These are phyloP conservation scores for Apiotrichum akiyoshidainum DNA, from an alignment of 1,284 basidiomycete genomes.

Conservation along the genomic window DNA sequence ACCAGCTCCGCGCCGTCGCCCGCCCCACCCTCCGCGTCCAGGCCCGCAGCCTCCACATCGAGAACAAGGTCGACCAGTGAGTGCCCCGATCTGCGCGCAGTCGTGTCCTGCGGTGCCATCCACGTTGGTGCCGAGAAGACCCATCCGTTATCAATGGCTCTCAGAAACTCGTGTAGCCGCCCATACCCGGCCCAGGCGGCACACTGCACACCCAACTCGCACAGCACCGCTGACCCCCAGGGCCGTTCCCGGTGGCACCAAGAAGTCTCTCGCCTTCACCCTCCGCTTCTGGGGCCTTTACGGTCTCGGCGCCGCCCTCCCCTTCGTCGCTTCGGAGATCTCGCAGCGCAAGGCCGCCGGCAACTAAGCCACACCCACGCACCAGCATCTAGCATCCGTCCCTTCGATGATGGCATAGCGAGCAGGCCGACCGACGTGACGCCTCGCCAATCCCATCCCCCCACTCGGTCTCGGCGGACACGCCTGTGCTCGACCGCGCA, in stretches of 20 bases:
- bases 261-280: background rate
- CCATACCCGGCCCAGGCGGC: background rate
- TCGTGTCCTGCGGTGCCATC: too few species aligned
- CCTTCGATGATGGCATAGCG: too few species aligned
- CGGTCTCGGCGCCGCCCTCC: slow-evolving; percentile 1
- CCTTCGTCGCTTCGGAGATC: slow-evolving; percentile 2
- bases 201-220: background rate
- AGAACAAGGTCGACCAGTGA: slow-evolving; percentile 8
- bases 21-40: slow-evolving; percentile 3
- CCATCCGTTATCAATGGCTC: too few species aligned
- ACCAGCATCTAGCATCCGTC: background rate
- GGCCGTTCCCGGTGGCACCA: slow-evolving; percentile 6
- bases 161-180: too few species aligned
- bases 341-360: background rate
- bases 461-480: too few species aligned
- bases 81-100: background rate
- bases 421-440: too few species aligned
- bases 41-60: slow-evolving; percentile 6
- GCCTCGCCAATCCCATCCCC: too few species aligned
- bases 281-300: background rate
- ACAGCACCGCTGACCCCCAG: background rate
- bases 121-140: too few species aligned
- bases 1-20: slow-evolving; percentile 4
- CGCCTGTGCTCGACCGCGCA: too few species aligned
- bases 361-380: background rate